Evolutionary conservation across 805 yeast genomes (phyloP).

Genomic region (Candida awuae): DNA sequence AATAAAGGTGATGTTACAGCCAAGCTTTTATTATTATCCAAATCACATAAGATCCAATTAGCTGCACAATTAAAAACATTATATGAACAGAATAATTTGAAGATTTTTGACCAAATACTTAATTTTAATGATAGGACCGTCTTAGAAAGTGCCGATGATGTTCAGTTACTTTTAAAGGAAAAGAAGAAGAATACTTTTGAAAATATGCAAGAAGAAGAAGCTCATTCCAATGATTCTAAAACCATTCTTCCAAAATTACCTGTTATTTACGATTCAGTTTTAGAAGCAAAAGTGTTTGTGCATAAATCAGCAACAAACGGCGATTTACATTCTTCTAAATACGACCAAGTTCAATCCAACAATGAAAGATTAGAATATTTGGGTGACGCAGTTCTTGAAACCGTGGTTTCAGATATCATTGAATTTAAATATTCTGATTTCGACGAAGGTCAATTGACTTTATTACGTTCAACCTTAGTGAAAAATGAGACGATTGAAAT

Average conservation of each 20-base stretch:
- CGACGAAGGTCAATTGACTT: conserved; percentile 75
- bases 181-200: conserved; percentile 1
- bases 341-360: conserved; percentile 53
- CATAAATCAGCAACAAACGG: conserved; percentile 69
- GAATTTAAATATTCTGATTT: conserved; percentile 59
- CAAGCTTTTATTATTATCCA: conserved; percentile 41
- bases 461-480: conserved; percentile 60
- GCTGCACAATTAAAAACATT: conserved; percentile 54
- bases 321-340: conserved; percentile 45
- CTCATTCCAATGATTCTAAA: conserved; percentile 11
- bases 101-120: conserved; percentile 47
- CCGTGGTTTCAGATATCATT: conserved; percentile 60
- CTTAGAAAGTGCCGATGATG: conserved; percentile 15
- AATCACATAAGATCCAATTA: conserved; percentile 47
- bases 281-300: conserved; percentile 65
- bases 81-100: conserved; percentile 40
- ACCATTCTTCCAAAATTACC: conserved; percentile 54
- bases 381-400: conserved; percentile 81
- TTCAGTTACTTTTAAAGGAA: conserved; percentile 12
- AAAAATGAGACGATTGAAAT: conserved; percentile 64
- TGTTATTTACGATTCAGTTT: conserved; percentile 45
- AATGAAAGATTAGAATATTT: conserved; percentile 85
- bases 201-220: conserved; percentile 7
- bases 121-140: conserved; percentile 30
- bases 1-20: conserved; percentile 28